Percentiles rank a stretch among this genome's conserved stretches.
phyloP scores from a whole-genome alignment of 441 rosid genomes.

The Viola pubescens region DNA sequence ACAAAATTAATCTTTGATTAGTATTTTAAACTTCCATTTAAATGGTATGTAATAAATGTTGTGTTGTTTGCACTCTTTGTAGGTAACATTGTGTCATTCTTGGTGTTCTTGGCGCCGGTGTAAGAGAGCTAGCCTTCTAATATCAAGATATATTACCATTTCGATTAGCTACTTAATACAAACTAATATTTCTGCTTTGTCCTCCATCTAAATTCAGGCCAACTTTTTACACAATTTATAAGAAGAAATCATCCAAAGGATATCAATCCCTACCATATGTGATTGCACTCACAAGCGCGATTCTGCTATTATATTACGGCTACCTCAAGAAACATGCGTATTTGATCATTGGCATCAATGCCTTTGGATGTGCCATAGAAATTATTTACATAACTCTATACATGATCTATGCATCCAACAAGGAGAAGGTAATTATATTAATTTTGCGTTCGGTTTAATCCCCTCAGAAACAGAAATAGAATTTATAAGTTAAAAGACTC shows the following conservation, averaged over 20 bases:
- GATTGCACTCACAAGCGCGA: constrained; percentile 51
- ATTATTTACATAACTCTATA: constrained; percentile 39
- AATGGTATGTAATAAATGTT: background rate
- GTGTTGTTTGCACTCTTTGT: background rate
- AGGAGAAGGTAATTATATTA: constrained; percentile 34
- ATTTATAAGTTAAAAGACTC: background rate
- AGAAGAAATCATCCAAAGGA: constrained; percentile 62
- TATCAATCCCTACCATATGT: constrained; percentile 64
- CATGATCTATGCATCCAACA: constrained; percentile 41
- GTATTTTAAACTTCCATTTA: background rate
- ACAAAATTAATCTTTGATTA: too few relatives aligned
- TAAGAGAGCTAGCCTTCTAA: constrained; percentile 23
- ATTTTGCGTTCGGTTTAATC: background rate
- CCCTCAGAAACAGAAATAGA: background rate
- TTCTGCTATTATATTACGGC: constrained; percentile 57
- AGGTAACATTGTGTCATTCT: constrained; percentile 54
- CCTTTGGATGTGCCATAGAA: constrained; percentile 52
- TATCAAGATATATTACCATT: background rate
- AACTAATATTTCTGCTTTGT: too few relatives aligned
- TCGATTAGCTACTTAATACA: background rate
- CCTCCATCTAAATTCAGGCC: constrained; percentile 35
- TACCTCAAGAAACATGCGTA: constrained; percentile 40
- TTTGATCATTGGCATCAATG: constrained; percentile 51
- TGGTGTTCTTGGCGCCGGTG: constrained; percentile 74
- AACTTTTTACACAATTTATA: constrained; percentile 49